Evolutionary conservation across 225 moss, liverwort and hornwort species (phyloP).

Genomic region (Sphagnum contortum): DNA sequence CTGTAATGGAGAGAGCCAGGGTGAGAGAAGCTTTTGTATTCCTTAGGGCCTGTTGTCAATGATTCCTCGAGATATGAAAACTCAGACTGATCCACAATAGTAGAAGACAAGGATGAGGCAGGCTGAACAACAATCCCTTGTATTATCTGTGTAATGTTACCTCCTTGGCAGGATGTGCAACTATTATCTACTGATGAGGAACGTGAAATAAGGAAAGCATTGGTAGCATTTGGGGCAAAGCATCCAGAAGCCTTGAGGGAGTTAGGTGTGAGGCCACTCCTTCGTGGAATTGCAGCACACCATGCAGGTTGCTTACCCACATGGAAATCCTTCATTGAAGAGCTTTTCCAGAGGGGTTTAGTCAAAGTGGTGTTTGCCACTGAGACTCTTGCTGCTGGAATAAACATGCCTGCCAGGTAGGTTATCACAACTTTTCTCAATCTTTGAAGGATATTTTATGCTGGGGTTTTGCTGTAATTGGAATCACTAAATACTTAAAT

Average conservation of each 20-base stretch:
- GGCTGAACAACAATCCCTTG: too few relatives aligned
- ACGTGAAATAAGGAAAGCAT: slow-evolving; percentile 45
- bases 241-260: slow-evolving; percentile 84
- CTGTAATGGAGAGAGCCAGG: too few relatives aligned
- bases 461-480: neutral
- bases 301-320: slow-evolving; percentile 98
- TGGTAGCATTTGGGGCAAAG: slow-evolving; percentile 46
- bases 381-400: slow-evolving; percentile 96
- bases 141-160: too few relatives aligned
- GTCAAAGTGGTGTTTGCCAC: slow-evolving; percentile 93
- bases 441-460: neutral
- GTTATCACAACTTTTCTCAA: neutral
- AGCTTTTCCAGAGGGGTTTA: slow-evolving; percentile 86
- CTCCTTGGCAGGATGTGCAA: slow-evolving; percentile 26
- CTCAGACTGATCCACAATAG: too few relatives aligned
- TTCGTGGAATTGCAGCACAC: slow-evolving; percentile 83
- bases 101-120: too few relatives aligned
- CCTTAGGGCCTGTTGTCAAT: too few relatives aligned
- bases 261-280: slow-evolving; percentile 64
- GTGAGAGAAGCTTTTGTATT: too few relatives aligned
- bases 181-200: slow-evolving; percentile 50
- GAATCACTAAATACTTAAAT: too few relatives aligned
- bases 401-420: slow-evolving; percentile 93
- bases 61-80: too few relatives aligned
- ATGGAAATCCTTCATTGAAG: slow-evolving; percentile 95